A percentile compares a stretch with the other conserved stretches of the same genome.
These are phyloP conservation scores for Tulasnella sp. DNA, from an alignment of 768 basidiomycete genomes.

Conservation along the genomic window DNA sequence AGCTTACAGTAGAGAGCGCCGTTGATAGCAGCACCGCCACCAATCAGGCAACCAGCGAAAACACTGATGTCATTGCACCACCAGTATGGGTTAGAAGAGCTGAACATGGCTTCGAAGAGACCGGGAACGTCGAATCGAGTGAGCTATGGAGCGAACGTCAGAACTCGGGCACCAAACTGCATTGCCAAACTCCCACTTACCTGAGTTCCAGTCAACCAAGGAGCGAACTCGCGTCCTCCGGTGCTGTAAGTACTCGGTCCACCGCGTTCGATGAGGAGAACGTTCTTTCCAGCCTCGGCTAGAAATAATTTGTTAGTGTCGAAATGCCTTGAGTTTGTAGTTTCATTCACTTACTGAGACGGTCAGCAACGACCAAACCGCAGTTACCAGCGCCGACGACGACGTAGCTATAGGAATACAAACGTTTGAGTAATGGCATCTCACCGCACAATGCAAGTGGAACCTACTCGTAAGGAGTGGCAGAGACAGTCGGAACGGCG, in stretches of 20 bases:
- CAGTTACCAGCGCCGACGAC: conserved; percentile 49
- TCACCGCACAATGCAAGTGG: background rate
- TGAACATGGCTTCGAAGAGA: conserved; percentile 34
- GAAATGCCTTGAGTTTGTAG: background rate
- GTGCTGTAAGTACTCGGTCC: conserved; percentile 50
- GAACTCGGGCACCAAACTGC: conserved; percentile 12
- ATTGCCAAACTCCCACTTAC: background rate
- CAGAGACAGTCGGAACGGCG: conserved; percentile 9
- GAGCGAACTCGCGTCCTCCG: conserved; percentile 41
- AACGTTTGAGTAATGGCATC: background rate
- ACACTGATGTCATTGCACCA: conserved; percentile 37
- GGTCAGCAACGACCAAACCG: conserved; percentile 47
- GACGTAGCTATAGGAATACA: background rate
- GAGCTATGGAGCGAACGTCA: conserved; percentile 28
- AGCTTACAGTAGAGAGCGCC: conserved; percentile 23
- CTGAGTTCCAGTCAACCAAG: conserved; percentile 23
- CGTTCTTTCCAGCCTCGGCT: conserved; percentile 50
- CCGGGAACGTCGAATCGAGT: conserved; percentile 60
- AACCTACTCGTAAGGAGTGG: conserved; percentile 18
- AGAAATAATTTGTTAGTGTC: background rate
- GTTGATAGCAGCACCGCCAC: conserved; percentile 54
- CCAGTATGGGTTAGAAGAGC: conserved; percentile 8
- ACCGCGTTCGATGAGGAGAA: conserved; percentile 50
- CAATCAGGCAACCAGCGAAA: conserved; percentile 57
- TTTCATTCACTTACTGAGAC: conserved; percentile 23